Percentiles rank a stretch among this genome's conserved stretches.
phyloP scores from a whole-genome alignment of 2,329 filamentous ascomycete genomes.

The Aspergillus fischeri region DNA sequence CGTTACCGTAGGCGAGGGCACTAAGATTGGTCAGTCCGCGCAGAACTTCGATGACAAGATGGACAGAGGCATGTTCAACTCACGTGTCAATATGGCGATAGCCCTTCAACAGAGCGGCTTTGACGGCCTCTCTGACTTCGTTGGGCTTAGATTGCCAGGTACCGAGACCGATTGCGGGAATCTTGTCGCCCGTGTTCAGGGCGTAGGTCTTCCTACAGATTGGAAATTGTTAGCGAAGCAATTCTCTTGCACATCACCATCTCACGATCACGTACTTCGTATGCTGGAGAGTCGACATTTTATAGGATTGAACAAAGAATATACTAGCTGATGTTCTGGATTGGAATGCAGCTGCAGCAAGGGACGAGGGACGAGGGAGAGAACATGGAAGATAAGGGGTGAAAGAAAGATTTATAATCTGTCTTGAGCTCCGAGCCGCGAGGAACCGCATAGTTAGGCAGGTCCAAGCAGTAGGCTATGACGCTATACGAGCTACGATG shows the following conservation, averaged over 20 bases:
- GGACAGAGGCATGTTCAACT: conserved; percentile 8
- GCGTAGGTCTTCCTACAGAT: conserved; percentile 37
- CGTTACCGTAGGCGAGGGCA: conserved; percentile 56
- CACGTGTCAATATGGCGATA: conserved; percentile 56
- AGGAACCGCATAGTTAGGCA: conserved; percentile 11
- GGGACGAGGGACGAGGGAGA: neutral
- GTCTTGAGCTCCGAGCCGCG: conserved; percentile 1
- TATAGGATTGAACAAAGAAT: conserved; percentile 9
- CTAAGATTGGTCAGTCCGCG: conserved; percentile 13
- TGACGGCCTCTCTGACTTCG: conserved; percentile 49
- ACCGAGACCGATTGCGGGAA: conserved; percentile 50
- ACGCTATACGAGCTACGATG: conserved; percentile 17
- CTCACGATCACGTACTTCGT: conserved; percentile 24
- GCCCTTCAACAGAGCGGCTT: conserved; percentile 46
- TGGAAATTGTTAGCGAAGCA: neutral
- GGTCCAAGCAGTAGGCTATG: conserved; percentile 18
- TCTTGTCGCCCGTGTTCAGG: conserved; percentile 48
- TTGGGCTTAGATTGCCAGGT: conserved; percentile 54
- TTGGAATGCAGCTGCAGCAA: neutral
- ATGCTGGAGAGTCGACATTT: conserved; percentile 25
- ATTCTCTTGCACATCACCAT: neutral
- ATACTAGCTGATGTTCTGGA: neutral
- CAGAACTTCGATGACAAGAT: neutral
- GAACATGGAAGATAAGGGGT: neutral
- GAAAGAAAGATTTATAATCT: conserved; percentile 12